Base-by-base conservation (phyloP, 306 rosid genomes). In the Potentilla sterilis region DNA sequence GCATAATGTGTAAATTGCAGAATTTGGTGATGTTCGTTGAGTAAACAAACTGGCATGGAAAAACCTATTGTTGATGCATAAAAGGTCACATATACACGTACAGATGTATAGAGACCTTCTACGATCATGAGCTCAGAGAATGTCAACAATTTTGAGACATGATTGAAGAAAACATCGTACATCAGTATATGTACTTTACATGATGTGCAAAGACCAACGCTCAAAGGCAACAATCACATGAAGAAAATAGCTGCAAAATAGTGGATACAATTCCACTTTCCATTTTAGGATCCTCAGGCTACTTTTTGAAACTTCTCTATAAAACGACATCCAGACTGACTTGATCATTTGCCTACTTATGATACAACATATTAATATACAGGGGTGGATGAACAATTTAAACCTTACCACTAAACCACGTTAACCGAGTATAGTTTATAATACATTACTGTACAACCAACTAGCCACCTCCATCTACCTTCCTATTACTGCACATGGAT, bases 371-470 rank as follows among this genome's bases (percentile, higher is more conserved):
- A 77, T 28, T 66, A 85, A 80, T 82, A 69, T 87, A 84, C 87
- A 91, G 52, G 57, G 87, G 65, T 81, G 81, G 49, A 77, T 82
- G 44, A 61, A 63, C n/a, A 44, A 73, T 47, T 52, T 48, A 37
- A 62, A 54, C 77, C 70, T 77, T 71, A 61, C 77, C 76, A 77
- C 81, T 67, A 78, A 21, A 78, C 70, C 52, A 63, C 82, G 77
- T 73, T 61, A 79, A 79, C 74, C 73, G 28, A 19, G 69, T 16
- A 38, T 7, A 9, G 52, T 67, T 55, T 71, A 86, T 67, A 63
- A 34, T 70, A 78, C 82, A 76, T 48, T 78, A 81, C 92, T 91
- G 91, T 91, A 93, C 96, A 93, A 84, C 44, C 80, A 77, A 70
- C 79, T 75, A 79, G 73, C 72, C 38, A 48, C 77, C 81, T 28